A percentile compares a stretch with the other conserved stretches of the same genome.
These are phyloP conservation scores for Chaetomium tenue DNA, from an alignment of 495 filamentous ascomycete genomes.

Conservation along the genomic window DNA sequence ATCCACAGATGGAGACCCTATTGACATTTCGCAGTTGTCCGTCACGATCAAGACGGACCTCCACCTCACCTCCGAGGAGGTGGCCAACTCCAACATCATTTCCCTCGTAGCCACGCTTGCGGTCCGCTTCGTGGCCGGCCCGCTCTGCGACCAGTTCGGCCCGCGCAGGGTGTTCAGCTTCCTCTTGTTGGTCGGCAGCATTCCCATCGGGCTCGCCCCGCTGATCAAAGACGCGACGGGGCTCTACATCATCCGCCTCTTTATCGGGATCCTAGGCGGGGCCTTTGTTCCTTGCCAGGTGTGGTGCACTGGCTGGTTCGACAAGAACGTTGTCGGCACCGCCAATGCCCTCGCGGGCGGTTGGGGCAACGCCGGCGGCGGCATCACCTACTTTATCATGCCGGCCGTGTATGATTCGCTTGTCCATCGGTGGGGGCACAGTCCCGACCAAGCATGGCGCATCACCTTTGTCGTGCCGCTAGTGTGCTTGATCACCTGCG, in stretches of 20 bases:
- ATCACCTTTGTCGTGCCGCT: slow-evolving; percentile 82
- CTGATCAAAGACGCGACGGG: slow-evolving; percentile 67
- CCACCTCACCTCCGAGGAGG: slow-evolving; percentile 63
- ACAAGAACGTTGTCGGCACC: slow-evolving; percentile 91
- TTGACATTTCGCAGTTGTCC: slow-evolving; percentile 49
- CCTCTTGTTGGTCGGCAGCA: slow-evolving; percentile 68
- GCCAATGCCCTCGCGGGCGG: slow-evolving; percentile 86
- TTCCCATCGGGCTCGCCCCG: slow-evolving; percentile 83
- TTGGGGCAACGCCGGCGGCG: slow-evolving; percentile 87
- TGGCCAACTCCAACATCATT: slow-evolving; percentile 90
- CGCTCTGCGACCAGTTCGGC: slow-evolving; percentile 81
- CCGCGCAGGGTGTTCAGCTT: slow-evolving; percentile 78
- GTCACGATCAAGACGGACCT: slow-evolving; percentile 78
- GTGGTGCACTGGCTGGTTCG: slow-evolving; percentile 93
- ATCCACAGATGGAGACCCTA: too few species aligned
- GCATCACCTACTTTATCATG: slow-evolving; percentile 90
- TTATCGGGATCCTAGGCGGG: slow-evolving; percentile 88
- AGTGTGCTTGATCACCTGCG: slow-evolving; percentile 64
- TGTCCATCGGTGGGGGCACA: slow-evolving; percentile 56
- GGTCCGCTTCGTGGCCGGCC: slow-evolving; percentile 78
- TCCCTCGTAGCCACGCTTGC: slow-evolving; percentile 80
- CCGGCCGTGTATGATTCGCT: slow-evolving; percentile 84
- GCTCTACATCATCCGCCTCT: slow-evolving; percentile 79
- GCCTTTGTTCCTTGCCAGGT: slow-evolving; percentile 94
- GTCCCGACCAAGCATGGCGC: slow-evolving; percentile 72